Base-by-base conservation (phyloP, 306 rosid species). In the Begonia masoniana region DNA sequence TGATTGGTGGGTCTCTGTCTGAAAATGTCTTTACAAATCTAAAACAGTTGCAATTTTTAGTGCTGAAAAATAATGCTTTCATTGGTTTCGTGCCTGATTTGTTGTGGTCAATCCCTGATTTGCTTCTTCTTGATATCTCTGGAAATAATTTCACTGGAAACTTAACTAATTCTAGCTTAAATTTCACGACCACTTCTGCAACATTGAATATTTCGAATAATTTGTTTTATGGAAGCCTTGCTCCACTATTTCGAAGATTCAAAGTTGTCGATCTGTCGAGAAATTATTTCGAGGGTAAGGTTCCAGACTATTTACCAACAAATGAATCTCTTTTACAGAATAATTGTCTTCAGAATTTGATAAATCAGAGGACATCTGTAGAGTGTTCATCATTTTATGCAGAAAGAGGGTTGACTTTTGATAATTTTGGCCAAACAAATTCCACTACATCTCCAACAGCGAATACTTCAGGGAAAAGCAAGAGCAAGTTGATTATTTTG, bases 301-400 rank as follows among this genome's bases (percentile, higher is more conserved):
- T 81, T 70, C 76, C 75, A 49, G 73, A 67, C 58, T 73, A 58
- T 58, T 64, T 57, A 46, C 55, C 3, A 39, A 53, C 13, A 47
- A 75, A 83, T 59, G 78, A 66, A 45, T 78, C 85, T 61, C 67
- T 78, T 36, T 31, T 31, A 31, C 67, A 55, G 42, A 56, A 53
- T 17, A 91, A 91, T 48, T 91, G 97, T 63, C 85, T 91, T 31
- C 97, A 66, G 65, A 78, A 73, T 31, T 64, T 56, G 65, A 46
- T 68, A 47, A 72, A 68, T 47, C 97, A 91, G 75, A 83, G 76
- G 72, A 69, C 70, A 57, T 9, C 52, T 15, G 62, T 1, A 13
- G 81, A 81, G 24, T 91, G 96, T 59, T 71, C 76, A 26, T 67
- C 85, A 7, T 91, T 91, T 71, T 91, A 91, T 70, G 66, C 75